Conservation (phyloP, 352 stramenopile genomes). For the Phytophthora sojae region DNA sequence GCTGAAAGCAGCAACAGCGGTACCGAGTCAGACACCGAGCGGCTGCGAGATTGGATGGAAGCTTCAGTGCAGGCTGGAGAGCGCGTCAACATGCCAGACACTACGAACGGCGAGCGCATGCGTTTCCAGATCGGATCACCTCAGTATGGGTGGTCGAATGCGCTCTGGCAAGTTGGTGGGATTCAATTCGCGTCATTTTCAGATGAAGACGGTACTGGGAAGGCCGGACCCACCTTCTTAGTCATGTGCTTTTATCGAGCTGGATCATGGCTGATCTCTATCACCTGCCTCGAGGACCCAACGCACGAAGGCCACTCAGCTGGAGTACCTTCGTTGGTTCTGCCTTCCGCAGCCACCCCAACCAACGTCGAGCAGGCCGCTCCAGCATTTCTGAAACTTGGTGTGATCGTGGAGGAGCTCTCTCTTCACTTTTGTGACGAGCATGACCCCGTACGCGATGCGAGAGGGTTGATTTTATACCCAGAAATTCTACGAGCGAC, state of each 20-base stretch:
- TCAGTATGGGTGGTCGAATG: constrained; percentile 77
- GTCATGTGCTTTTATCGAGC: constrained; percentile 73
- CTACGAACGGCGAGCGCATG: constrained; percentile 27
- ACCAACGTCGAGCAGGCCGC: constrained; percentile 6
- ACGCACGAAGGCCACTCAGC: constrained; percentile 20
- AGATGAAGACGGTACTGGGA: constrained; percentile 17
- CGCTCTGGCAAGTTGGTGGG: constrained; percentile 79
- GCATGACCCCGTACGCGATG: constrained; percentile 45
- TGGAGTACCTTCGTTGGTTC: constrained; percentile 17
- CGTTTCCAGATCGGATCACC: constrained; percentile 78
- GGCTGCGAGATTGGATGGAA: constrained; percentile 49
- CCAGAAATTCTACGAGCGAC: constrained; percentile 63
- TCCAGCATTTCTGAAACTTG: constrained; percentile 45
- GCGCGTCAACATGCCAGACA: neutral
- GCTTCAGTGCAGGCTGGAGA: constrained; percentile 26
- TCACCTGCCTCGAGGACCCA: constrained; percentile 73
- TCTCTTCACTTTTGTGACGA: constrained; percentile 78
- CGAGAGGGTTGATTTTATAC: constrained; percentile 53
- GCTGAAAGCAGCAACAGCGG: neutral
- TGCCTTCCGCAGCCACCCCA: constrained; percentile 26
- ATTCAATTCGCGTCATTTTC: constrained; percentile 85
- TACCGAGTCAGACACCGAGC: constrained; percentile 13
- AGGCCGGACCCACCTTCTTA: constrained; percentile 57
- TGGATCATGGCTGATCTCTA: constrained; percentile 74
- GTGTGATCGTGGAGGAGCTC: constrained; percentile 49